phyloP scores from a whole-genome alignment of 768 basidiomycete species.

The Serpula lacrymans region DNA sequence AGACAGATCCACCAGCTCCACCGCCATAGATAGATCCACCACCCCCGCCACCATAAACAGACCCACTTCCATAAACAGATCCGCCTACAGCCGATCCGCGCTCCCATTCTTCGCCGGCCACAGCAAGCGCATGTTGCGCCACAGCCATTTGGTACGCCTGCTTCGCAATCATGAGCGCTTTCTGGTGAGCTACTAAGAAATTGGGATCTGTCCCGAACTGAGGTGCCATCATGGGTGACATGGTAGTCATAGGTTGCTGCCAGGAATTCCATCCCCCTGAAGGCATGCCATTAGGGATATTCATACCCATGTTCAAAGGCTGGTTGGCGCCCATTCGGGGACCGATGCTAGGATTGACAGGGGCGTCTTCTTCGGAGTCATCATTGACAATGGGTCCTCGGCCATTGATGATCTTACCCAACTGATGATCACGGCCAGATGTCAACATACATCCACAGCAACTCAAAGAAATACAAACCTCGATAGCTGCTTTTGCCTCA shows the following conservation, averaged over 20 bases:
- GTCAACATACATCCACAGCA: conserved; percentile 4
- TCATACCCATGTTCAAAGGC: conserved; percentile 24
- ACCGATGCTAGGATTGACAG: conserved; percentile 9
- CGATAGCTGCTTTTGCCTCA: conserved; percentile 85
- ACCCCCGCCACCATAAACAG: conserved; percentile 33
- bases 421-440: conserved; percentile 38
- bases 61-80: conserved; percentile 33
- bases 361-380: conserved; percentile 41
- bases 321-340: conserved; percentile 36
- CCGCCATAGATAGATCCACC: conserved; percentile 50
- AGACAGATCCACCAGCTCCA: conserved; percentile 30
- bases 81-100: conserved; percentile 60
- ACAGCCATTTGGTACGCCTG: conserved; percentile 89
- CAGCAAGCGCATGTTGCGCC: conserved; percentile 85
- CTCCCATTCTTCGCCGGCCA: conserved; percentile 92
- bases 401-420: conserved; percentile 87
- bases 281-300: conserved; percentile 25
- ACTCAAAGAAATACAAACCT: conserved; percentile 48
- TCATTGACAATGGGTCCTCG: conserved; percentile 58
- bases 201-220: conserved; percentile 48
- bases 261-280: conserved; percentile 33
- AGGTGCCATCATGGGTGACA: conserved; percentile 34
- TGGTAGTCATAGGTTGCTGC: conserved; percentile 14
- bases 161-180: conserved; percentile 83
- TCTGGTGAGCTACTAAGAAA: conserved; percentile 76